Conservation (phyloP, 1,284 basidiomycete species). For the Cerioporus squamosus region DNA sequence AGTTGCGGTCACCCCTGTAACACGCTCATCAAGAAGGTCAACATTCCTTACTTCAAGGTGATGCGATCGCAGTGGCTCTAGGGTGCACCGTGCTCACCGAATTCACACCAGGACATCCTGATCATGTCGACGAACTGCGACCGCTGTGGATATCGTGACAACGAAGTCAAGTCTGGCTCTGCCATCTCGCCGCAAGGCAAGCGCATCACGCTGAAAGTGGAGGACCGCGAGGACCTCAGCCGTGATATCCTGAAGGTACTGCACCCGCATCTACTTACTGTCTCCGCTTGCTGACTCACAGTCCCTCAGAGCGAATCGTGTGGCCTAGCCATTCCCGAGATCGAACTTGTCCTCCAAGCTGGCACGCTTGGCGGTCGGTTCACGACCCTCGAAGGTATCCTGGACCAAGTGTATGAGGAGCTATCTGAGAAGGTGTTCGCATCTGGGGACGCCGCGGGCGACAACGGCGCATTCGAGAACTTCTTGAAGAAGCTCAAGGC, state of each 20-base stretch:
- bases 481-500: constrained; percentile 86
- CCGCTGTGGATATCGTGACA: constrained; percentile 94
- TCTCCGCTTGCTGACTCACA: neutral
- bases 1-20: constrained; percentile 86
- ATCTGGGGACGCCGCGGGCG: constrained; percentile 66
- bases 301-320: constrained; percentile 85
- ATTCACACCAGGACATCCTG: constrained; percentile 77
- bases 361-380: constrained; percentile 99
- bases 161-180: constrained; percentile 94
- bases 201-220: constrained; percentile 87
- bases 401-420: constrained; percentile 96
- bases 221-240: constrained; percentile 93
- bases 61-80: neutral
- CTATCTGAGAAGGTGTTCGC: constrained; percentile 90
- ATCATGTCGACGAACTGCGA: constrained; percentile 99
- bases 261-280: neutral
- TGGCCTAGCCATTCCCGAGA: constrained; percentile 92
- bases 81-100: neutral
- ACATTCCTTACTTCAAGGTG: constrained; percentile 98
- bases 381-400: constrained; percentile 95
- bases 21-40: constrained; percentile 96
- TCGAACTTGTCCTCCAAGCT: constrained; percentile 89
- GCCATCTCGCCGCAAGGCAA: constrained; percentile 89
- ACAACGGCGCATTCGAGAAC: constrained; percentile 59
- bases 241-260: constrained; percentile 91